Base-by-base conservation (phyloP, 2,329 filamentous ascomycete genomes). In the Monascus ruber region DNA sequence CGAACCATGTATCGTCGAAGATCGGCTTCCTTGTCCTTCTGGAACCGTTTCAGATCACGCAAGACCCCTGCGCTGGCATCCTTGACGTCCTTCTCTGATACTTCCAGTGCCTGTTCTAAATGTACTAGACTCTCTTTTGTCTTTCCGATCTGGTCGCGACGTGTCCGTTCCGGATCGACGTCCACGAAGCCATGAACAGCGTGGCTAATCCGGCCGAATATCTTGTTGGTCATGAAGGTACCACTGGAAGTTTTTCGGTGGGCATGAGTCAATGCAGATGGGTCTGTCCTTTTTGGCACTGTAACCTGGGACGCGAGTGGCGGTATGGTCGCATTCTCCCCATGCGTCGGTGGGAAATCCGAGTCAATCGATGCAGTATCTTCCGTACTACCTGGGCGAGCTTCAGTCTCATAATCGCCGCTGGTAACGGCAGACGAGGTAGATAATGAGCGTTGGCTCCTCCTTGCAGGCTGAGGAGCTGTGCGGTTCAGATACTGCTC, bases 101-200 rank as follows among this genome's bases (percentile, higher is more conserved):
- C 88, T 27, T 86, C 76, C 42, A 95, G 76, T 1, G 91, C 91
- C 68, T 94, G 86, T 63, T 96, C 88, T 38, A 98, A 72, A 68
- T 95, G 71, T 9, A 69, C 74, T 45, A 98, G 79, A 42, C 80
- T 85, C 64, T 98, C 91, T 47, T 82, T 80, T 1, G 91, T 98
- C 72, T 95, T 96, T 31, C 89, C 88, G 50, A 98, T 95, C 47
- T 86, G 83, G 59, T 98, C 91, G 39, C 91, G 76, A 38, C 91
- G 75, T 33, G 88, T 94, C 46, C 88, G 75, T 65, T 98, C 91
- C 0, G 91, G 91, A 56, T 98, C 91, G 33, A 93, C 85, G 58
- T 98, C 91, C 1, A 91, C 89, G 53, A 96, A 89, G 4, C 91
- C 91, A 55, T 96, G 86, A 28, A 96, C 86, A 0, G 91, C 91